A percentile compares a stretch with the other conserved stretches of the same genome.
Conservation (phyloP, 768 basidiomycete species). For the Phaeotremella fagi region DNA sequence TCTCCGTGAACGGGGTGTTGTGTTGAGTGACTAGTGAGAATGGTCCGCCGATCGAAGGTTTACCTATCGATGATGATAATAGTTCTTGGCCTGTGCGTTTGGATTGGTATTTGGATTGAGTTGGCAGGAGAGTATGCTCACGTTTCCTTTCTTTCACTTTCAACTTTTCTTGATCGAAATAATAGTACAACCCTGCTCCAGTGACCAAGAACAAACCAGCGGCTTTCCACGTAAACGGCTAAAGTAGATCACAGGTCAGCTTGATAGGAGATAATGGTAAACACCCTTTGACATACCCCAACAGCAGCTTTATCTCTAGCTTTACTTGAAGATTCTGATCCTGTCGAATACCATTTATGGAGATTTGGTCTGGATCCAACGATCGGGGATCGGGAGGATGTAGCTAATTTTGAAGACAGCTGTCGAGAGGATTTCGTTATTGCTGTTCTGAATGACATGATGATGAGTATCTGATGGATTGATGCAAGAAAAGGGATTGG, state of each 20-base stretch:
- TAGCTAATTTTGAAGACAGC: background rate
- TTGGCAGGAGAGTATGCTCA: constrained; percentile 47
- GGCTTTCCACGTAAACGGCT: constrained; percentile 90
- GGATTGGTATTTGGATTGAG: background rate
- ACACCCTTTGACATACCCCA: constrained; percentile 34
- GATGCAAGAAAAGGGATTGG: background rate
- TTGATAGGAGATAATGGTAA: no score
- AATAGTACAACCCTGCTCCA: constrained; percentile 74
- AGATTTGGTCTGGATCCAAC: background rate
- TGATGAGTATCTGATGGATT: background rate
- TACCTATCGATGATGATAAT: constrained; percentile 67
- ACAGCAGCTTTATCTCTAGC: constrained; percentile 34
- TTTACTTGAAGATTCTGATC: background rate
- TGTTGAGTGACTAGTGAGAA: constrained; percentile 63
- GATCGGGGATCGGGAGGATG: background rate
- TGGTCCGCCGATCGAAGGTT: constrained; percentile 85
- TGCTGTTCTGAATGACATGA: background rate
- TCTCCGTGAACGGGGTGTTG: constrained; percentile 64
- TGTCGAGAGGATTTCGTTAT: no score
- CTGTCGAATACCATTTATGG: background rate
- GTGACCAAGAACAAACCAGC: constrained; percentile 78
- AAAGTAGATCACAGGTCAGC: background rate
- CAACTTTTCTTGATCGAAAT: constrained; percentile 83
- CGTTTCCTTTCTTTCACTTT: constrained; percentile 71
- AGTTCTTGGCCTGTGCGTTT: constrained; percentile 64